Evolutionary conservation across 345 rosid species (phyloP), one percentile per base, ranked within the genome.

Genomic region (Eucalyptus erythrocorys): DNA sequence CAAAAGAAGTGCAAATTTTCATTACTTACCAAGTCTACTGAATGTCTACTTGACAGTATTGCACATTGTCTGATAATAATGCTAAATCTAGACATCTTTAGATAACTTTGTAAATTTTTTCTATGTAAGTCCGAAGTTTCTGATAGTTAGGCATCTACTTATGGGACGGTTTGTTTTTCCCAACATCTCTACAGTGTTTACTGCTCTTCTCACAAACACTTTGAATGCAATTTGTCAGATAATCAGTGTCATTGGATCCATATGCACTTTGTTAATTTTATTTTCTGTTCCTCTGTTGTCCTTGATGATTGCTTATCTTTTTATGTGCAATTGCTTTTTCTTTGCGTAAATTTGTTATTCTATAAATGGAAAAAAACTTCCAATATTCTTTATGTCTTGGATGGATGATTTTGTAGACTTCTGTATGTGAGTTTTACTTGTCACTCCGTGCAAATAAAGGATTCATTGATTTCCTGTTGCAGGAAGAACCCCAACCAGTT

Each of bases 401-500:
- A 40, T 76, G 84, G 27, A 76, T 37, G 0, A 76, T 76, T 76
- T 76, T 6, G 45, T 22, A 21, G 30, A 40, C 30, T 76, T 76
- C 47, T 40, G 27, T 76, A 40, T 40, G 24, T 22, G 16, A 76
- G 81, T 76, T 76, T 76, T 40, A 76, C 30, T 76, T 21, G 47
- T 76, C 84, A 76, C 43, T 37, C 79, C 40, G 47, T 21, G 84
- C 27, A 13, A 76, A 40, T 76, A 76, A 40, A 76, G 84, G 27
- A 40, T 19, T 40, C 47, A 87, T 87, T 87, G 50, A 89, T 89
- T 87, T 86, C 21, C 48, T 89, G 42, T 88, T 11, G 50, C 95
- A 98, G 99, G 57, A 91, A 91, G 90, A 91, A 94, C 84, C 47
- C 84, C 16, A 27, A 59, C 34, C 93, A 91, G 88, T 90, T 85